These are phyloP conservation scores for Colletotrichum simmondsii DNA, from an alignment of 2,329 filamentous ascomycete species.

Conservation along the genomic window DNA sequence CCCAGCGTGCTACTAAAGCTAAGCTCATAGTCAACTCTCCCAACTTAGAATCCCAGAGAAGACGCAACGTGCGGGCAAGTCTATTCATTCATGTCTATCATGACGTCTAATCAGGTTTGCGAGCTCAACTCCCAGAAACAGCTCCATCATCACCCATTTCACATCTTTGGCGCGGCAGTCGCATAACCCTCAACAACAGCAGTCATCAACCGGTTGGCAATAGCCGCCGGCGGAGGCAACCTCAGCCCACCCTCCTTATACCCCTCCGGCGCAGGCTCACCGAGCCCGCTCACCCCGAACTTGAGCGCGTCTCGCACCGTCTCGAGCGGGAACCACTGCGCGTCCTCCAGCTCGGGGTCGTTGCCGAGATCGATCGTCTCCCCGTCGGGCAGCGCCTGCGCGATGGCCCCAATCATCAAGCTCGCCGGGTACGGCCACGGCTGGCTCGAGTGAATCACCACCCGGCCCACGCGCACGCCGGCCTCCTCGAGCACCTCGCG, in stretches of 20 bases:
- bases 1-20: too few species aligned
- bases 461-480: conserved; percentile 79
- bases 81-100: conserved; percentile 41
- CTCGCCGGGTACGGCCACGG: conserved; percentile 90
- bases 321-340: conserved; percentile 86
- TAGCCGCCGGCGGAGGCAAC: conserved; percentile 86
- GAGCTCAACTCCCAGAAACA: not conserved
- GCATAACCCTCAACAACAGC: conserved; percentile 84
- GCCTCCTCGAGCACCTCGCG: conserved; percentile 90
- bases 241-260: conserved; percentile 83
- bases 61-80: not conserved
- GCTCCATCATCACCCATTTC: not conserved
- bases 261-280: conserved; percentile 69
- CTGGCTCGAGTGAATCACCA: conserved; percentile 85
- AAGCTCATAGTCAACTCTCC: too few species aligned
- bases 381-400: conserved; percentile 80
- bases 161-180: conserved; percentile 64
- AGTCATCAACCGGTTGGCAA: conserved; percentile 88
- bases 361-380: conserved; percentile 86
- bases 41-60: too few species aligned
- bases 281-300: conserved; percentile 74
- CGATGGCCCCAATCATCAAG: conserved; percentile 89
- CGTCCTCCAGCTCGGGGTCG: conserved; percentile 91
- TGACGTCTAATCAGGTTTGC: conserved; percentile 27
- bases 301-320: conserved; percentile 82